Evolutionary conservation across 129 eudicot genomes (phyloP), one percentile per base, ranked within the genome.

Genomic region (Artemisia annua): DNA sequence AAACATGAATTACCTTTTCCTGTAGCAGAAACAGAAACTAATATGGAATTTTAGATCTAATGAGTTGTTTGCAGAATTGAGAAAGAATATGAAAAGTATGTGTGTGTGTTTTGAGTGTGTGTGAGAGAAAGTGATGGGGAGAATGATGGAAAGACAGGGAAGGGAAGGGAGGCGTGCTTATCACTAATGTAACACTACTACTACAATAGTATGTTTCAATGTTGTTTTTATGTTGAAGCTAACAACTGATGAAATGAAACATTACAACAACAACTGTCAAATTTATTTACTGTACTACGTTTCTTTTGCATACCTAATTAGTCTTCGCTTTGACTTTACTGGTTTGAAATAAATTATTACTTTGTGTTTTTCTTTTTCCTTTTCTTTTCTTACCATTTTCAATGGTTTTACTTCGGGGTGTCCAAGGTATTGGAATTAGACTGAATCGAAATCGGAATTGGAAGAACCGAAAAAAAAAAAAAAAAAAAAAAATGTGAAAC

Each of bases 131-230:
- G 65, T 43, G 77, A 66, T 81, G 94, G 91, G 87, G 86, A 83
- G 91, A 85, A 90, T 87, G 91, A 91, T 90, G 87, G 66, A 16
- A 74, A 77, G 89, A 87, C 89, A 84, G 97, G 85, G 24, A 13
- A 28, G 14, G 11, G 26, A 6, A 11, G 62, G 63, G n/a, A 12
- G 63, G 66, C 96, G 97, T 91, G 97, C 95, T 84, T 84, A 80
- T 88, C 97, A 88, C 97, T 91, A 86, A 87, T n/a, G 60, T 80
- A 22, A 22, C n/a, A n/a, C n/a, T n/a, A n/a, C n/a, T n/a, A n/a
- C n/a, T n/a, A n/a, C n/a, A n/a, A n/a, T n/a, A n/a, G n/a, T 22
- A 22, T 71, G 85, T 35, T 35, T 35, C 39, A 63, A 74, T 63
- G 78, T 35, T 35, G n/a, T n/a, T n/a, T 4, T 17, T 19, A 14